Base-by-base conservation (phyloP, 371 early-diverging fungal species). In the Phascolomyces articulosus region DNA sequence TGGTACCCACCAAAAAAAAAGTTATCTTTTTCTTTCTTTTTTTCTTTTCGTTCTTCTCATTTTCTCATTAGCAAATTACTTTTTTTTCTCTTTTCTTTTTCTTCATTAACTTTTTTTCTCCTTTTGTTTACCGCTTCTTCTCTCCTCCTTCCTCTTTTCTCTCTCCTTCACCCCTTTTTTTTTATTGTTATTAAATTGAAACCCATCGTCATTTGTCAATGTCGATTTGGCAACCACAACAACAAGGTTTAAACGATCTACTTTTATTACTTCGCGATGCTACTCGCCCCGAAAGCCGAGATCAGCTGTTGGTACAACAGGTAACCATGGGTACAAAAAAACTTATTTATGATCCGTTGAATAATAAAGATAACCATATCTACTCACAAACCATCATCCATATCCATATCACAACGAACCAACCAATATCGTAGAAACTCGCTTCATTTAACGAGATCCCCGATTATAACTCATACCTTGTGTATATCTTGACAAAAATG, bases 391-490 rank as follows among this genome's bases (percentile, higher is more conserved):
- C n/a, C n/a, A n/a, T n/a, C n/a, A n/a, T n/a, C n/a, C n/a, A n/a
- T n/a, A n/a, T n/a, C n/a, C n/a, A n/a, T n/a, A n/a, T n/a, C n/a
- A n/a, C n/a, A n/a, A n/a, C n/a, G n/a, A n/a, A n/a, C n/a, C n/a
- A n/a, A n/a, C n/a, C n/a, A 63, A 55, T 0, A 44, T 10, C 24
- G 60, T 80, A 95, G 95, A 87, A 88, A 77, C 83, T 96, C 47
- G 85, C 88, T 48, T 85, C 86, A 58, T 93, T 93, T 78, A 87
- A 87, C 70, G 79, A 80, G 63, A 84, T 93, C 13, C 91, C 95
- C 20, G 94, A 95, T 65, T 96, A 91, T 81, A 88, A 89, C 77
- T 91, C 88, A 69, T 96, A 96, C 84, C 87, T 96, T 41, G 86
- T 91, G 40, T 90, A 89, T 72, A 90, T 97, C 60, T 75, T 96